Base-by-base conservation (phyloP, 2,329 filamentous ascomycete genomes). In the Cladosporium phlei region DNA sequence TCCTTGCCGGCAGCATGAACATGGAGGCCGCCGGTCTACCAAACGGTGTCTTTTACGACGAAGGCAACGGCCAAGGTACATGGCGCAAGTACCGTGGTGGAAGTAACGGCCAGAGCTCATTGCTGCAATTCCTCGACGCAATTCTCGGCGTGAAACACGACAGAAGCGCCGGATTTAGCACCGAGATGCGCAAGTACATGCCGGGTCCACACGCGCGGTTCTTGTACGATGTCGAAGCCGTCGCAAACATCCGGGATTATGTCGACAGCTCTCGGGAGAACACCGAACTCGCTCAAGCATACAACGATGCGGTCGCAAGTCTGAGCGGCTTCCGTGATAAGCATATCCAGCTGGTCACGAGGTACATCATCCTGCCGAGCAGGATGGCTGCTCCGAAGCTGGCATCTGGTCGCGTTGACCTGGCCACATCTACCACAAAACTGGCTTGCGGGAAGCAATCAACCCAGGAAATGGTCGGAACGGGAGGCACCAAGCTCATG, bases 161-260 rank as follows among this genome's bases (percentile, higher is more conserved):
- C 24, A 42, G 52, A 9, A 50, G 52, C 25, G 34, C 47, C 16
- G 49, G 50, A 8, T 52, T 57, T 34, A 54, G 56, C 24, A 50
- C 53, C 20, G 72, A 77, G 55, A 77, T 78, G 73, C 67, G 74
- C 7, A 63, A 66, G 9, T 78, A 78, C 52, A 78, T 78, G 75
- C 75, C 75, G 2, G 71, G 71, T 0, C 66, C 70, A 3, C 75
- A 78, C 50, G 67, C 70, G 14, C 62, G 69, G n/a, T 77, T 78
- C 53, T 57, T 78, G 5, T 64, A 72, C 21, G 65, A 71, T 10
- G 58, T 78, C n/a, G 61, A 66, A 20, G 57, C 60, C 3, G 65
- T 68, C 11, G 65, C 71, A 6, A 74, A 74, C 34, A 65, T 78
- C 21, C 71, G 73, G 3, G 43, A 59, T 5, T 76, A 71, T 38